Evolutionary conservation across 225 moss, liverwort and hornwort genomes (phyloP), one percentile per base, ranked within the genome.

Genomic region (Antitrichia curtipendula): DNA sequence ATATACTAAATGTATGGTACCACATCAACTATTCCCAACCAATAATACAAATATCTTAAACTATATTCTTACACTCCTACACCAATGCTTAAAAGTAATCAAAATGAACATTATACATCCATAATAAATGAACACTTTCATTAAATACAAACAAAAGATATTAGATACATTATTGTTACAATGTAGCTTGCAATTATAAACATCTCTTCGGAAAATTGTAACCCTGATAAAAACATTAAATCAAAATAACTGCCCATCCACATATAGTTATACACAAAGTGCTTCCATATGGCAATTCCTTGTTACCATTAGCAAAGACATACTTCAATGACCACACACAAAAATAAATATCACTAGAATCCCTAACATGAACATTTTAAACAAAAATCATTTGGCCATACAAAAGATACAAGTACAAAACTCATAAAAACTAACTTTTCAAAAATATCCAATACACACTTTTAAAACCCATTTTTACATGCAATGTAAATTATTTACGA

Each of bases 321-420:
- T 3, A 11, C 20, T 36, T 65, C 5, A 23, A 68, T 68, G 23
- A 6, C 7, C 8, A 25, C 4, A 24, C 14, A 14, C 3, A 69
- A 69, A 24, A 40, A 68, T 13, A 36, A 5, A 10, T 64, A 34
- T 36, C 10, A 36, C 10, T 64, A 34, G 10, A 34, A 5, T 1
- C 6, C 0, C 10, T 0, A 36, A 1, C 19, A 36, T 1, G 19
- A 64, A 18, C 5, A 34, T 36, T 64, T 0, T 3, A 36, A 20
- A 19, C 2, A 65, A 0, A 6, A 36, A 65, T 65, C 36, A 65
- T 65, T 20, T 36, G 11, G 65, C 20, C 36, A 65, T 36, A 4
- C 2, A 4, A 65, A 65, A 6, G 20, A 36, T 65, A 11, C 36
- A 65, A 65, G 17, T 65, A 65, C 20, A 36, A 65, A 36, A 65